Base-by-base conservation (phyloP, 108 stramenopile species). In the Fistulifera solaris region DNA sequence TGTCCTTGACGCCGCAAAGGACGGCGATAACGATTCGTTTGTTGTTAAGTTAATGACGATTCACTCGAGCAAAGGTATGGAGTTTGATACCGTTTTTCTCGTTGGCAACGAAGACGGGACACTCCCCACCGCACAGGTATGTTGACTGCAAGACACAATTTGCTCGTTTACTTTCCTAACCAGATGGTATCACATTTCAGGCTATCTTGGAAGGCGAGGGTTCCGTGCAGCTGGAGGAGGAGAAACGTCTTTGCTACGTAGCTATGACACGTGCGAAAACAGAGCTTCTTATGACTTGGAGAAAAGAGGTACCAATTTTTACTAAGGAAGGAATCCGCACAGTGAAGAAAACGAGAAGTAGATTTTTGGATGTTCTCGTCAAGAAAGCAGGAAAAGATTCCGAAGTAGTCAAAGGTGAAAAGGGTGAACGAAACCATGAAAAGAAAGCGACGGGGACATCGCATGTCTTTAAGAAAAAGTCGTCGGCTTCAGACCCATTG, bases 231-330 rank as follows among this genome's bases (percentile, higher is more conserved):
- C 56, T 89, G 38, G 89, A 86, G 24, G 94, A 93, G 60, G 94
- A 95, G 59, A 66, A 70, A 50, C 67, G 94, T 13, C 67, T 95
- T 35, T 87, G 92, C 66, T 95, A 95, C 59, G 94, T 93, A 22
- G 94, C 89, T 19, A 92, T 93, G 88, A 95, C 92, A 5, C 77
- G 94, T 41, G 94, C 94, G 8, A 91, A 92, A 66, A 80, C 80
- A 4, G 69, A 79, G 40, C 66, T 95, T 15, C 40, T 86, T 21
- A 54, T 95, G 48, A 86, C 89, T 13, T 89, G 87, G 87, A 68
- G 87, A 61, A 68, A 70, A 52, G 76, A 80, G 42, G 83, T 80
- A 8, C 55, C 68, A 0, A 72, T 56, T 23, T 89, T 83, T 56
- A 46, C 21, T n/a, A 13, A 14, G 3, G 56, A 23, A 27, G 58